These are phyloP conservation scores for Apiospora kogelbergensis DNA, from an alignment of 2,329 filamentous ascomycete genomes.

Conservation along the genomic window DNA sequence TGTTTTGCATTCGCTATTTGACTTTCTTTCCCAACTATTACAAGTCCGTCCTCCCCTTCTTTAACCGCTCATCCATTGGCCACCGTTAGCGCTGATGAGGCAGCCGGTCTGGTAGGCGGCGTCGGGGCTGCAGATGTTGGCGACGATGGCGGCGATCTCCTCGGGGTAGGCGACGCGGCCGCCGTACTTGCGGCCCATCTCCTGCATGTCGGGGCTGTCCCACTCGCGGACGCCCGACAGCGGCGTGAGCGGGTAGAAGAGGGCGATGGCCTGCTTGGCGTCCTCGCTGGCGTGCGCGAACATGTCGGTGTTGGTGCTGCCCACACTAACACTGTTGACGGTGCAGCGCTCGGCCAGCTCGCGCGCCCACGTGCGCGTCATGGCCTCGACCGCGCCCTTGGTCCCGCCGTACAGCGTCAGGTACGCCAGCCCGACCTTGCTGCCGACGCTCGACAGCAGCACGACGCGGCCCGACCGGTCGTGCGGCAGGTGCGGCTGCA, in stretches of 20 bases:
- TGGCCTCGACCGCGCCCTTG: constrained; percentile 63
- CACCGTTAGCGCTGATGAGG: constrained; percentile 70
- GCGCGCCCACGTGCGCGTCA: constrained; percentile 63
- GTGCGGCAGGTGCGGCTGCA: constrained; percentile 51
- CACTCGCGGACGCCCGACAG: constrained; percentile 37
- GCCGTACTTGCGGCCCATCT: constrained; percentile 48
- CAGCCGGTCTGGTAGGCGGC: constrained; percentile 69
- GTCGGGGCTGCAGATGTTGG: constrained; percentile 68
- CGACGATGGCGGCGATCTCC: constrained; percentile 70
- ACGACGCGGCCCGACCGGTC: constrained; percentile 59
- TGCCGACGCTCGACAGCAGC: constrained; percentile 54
- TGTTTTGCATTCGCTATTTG: background rate
- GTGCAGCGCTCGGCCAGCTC: constrained; percentile 59
- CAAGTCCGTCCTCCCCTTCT: background rate
- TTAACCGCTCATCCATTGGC: constrained; percentile 20
- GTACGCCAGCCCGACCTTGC: constrained; percentile 46
- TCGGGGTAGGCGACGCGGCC: constrained; percentile 58
- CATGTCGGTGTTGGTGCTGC: constrained; percentile 48
- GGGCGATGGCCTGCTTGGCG: constrained; percentile 36
- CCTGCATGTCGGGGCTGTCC: constrained; percentile 29
- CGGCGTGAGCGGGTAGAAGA: constrained; percentile 48
- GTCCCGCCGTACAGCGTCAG: constrained; percentile 58
- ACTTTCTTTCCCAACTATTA: background rate
- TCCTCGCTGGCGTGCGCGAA: constrained; percentile 55
- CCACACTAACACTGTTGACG: constrained; percentile 61